Base-by-base conservation (phyloP, 306 rosid species). In the Arachis hypogaea region DNA sequence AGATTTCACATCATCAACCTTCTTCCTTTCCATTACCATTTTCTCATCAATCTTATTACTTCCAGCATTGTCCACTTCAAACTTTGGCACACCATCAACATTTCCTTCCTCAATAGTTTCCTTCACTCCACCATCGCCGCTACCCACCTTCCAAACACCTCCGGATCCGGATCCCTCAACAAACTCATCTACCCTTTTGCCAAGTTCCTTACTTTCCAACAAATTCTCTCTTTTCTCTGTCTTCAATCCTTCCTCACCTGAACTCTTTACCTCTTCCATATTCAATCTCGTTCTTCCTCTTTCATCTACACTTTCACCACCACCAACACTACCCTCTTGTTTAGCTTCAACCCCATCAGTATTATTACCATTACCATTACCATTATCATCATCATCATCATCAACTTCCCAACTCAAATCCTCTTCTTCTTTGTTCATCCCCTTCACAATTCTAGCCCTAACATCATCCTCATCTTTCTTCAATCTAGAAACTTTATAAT, bases 341-440 rank as follows among this genome's bases (percentile, higher is more conserved):
- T 79, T 76, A 12, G 50, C 85, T 73, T 75, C 72, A 51, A 65
- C 74, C 69, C 43, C 83, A 4, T 46, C 28, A 22, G 28, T 22
- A 22, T 22, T 22, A 22, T 22, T 22, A 22, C 28, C 28, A 22
- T 22, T 69, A 0, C 28, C 28, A 22, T 22, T 69, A 0, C 85
- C 97, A 33, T 87, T 94, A 78, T 88, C 74, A 0, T 82, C 78
- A 3, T 84, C 90, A 0, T 86, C 97, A 33, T 87, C 96, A 78
- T 88, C 95, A 60, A 93, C 85, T 78, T 90, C 98, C 98, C 98
- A 93, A 72, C 95, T 93, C 88, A 93, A 79, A 8, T 90, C 96
- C 83, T 92, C 96, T n/a, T 92, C 96, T 14, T 92, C 96, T 63
- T 86, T 89, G 59, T 71, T 74, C 0, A 90, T 88, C 16, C 90